phyloP scores from a whole-genome alignment of 208 protist species.

The Crithidia fasciculata region DNA sequence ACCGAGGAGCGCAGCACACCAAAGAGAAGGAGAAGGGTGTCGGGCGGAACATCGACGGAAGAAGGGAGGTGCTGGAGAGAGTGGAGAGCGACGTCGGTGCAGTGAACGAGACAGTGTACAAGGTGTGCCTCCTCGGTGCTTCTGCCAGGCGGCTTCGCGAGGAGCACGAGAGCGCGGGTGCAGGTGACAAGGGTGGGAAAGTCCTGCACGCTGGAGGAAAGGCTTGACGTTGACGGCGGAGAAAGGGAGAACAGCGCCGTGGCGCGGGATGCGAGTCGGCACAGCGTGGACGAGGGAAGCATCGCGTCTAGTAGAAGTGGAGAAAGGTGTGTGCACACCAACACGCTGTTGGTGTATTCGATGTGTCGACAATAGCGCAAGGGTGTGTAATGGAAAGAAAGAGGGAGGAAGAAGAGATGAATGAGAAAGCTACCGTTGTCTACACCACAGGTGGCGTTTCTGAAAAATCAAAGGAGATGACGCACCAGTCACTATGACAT shows the following conservation, averaged over 20 bases:
- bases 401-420: background rate
- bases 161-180: slow-evolving; percentile 26
- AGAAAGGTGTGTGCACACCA: background rate
- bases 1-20: slow-evolving; percentile 31
- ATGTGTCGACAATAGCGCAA: too few relatives aligned
- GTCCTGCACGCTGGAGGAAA: background rate
- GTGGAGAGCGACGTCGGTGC: slow-evolving; percentile 17
- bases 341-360: too few relatives aligned
- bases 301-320: background rate
- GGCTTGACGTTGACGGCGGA: background rate
- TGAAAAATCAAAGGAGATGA: too few relatives aligned
- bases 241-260: slow-evolving; percentile 9
- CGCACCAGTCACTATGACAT: too few relatives aligned
- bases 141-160: slow-evolving; percentile 6
- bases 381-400: background rate
- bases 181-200: slow-evolving; percentile 20
- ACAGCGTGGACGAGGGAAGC: slow-evolving; percentile 4
- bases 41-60: slow-evolving; percentile 25
- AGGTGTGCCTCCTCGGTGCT: slow-evolving; percentile 11
- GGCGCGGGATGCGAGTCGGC: slow-evolving; percentile 24
- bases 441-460: too few relatives aligned
- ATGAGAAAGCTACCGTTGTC: background rate
- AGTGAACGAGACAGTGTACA: slow-evolving; percentile 8
- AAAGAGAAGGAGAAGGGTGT: slow-evolving; percentile 42
- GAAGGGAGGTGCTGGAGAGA: slow-evolving; percentile 33